Percentiles rank a stretch among this genome's conserved stretches.
Evolutionary conservation across 176 grass and related monocot genomes (phyloP).

Genomic region (Triticum monococcum): DNA sequence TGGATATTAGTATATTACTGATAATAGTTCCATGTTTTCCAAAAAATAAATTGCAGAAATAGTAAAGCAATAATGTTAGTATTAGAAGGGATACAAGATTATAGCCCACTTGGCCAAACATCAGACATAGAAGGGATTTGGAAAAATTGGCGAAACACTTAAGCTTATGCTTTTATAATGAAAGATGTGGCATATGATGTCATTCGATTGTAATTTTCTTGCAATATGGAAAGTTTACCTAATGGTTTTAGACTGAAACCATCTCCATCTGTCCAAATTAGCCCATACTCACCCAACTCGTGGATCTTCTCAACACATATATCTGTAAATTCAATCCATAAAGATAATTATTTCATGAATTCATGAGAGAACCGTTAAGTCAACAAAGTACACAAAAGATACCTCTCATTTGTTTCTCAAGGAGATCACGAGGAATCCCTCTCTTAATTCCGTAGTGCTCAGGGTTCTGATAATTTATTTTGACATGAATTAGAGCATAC

Average conservation of each 20-base stretch:
- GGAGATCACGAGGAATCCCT: conserved; percentile 51
- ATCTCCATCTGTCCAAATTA: conserved; percentile 85
- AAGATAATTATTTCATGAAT: conserved; percentile 31
- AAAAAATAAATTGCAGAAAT: conserved; percentile 1
- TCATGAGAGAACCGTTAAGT: conserved; percentile 14
- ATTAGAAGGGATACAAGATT: background rate
- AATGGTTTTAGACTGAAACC: conserved; percentile 86
- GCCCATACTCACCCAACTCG: conserved; percentile 77
- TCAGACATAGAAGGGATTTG: background rate
- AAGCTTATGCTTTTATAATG: background rate
- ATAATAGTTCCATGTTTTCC: background rate
- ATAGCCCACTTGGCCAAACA: conserved; percentile 5
- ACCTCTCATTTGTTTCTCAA: conserved; percentile 91
- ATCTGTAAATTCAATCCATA: conserved; percentile 50
- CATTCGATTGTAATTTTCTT: conserved; percentile 8
- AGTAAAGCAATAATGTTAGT: conserved; percentile 6
- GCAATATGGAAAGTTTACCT: conserved; percentile 48
- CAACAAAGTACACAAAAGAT: conserved; percentile 27
- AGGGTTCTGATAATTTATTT: conserved; percentile 72
- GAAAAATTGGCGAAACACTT: background rate
- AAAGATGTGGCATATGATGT: conserved; percentile 6
- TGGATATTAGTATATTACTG: background rate
- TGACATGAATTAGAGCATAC: conserved; percentile 29
- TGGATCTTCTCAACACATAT: conserved; percentile 91
- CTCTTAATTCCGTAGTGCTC: conserved; percentile 79